phyloP scores from a whole-genome alignment of 495 filamentous ascomycete genomes.

The Amniculicola lignicola region DNA sequence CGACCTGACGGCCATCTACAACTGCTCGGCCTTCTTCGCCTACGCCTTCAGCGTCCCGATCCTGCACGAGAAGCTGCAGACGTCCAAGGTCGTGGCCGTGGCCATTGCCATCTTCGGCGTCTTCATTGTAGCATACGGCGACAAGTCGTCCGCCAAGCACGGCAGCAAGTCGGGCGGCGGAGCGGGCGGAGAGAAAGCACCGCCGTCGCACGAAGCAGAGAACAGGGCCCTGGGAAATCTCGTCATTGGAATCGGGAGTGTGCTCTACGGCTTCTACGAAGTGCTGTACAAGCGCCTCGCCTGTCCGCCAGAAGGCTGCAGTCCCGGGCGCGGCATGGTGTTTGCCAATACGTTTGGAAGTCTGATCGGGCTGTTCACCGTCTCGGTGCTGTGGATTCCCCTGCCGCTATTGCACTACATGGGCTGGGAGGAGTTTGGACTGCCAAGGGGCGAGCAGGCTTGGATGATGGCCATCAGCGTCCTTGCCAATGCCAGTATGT shows the following conservation, averaged over 20 bases:
- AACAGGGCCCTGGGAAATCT: conserved; percentile 76
- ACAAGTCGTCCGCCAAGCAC: conserved; percentile 50
- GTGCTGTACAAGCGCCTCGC: conserved; percentile 90
- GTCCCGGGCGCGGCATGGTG: conserved; percentile 75
- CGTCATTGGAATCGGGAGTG: conserved; percentile 87
- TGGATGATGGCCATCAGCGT: conserved; percentile 78
- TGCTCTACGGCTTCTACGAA: conserved; percentile 95
- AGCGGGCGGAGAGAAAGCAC: conserved; percentile 43
- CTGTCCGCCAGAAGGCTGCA: conserved; percentile 86
- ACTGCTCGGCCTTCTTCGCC: conserved; percentile 97
- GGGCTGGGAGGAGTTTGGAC: conserved; percentile 76
- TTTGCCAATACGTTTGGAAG: conserved; percentile 91
- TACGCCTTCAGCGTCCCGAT: conserved; percentile 92
- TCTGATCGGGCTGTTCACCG: conserved; percentile 78
- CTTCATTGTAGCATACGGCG: conserved; percentile 88
- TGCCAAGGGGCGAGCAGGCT: conserved; percentile 71
- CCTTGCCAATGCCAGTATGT: conserved; percentile 74
- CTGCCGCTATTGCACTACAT: conserved; percentile 75
- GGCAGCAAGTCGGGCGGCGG: conserved; percentile 52
- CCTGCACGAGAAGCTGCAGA: conserved; percentile 73
- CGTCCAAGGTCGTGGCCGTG: conserved; percentile 80
- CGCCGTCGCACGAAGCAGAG: conserved; percentile 49
- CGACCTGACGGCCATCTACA: conserved; percentile 97
- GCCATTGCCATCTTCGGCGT: conserved; percentile 83
- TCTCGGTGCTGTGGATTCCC: conserved; percentile 87